Conservation (phyloP, 352 stramenopile genomes). For the Pythium myriotylum region DNA sequence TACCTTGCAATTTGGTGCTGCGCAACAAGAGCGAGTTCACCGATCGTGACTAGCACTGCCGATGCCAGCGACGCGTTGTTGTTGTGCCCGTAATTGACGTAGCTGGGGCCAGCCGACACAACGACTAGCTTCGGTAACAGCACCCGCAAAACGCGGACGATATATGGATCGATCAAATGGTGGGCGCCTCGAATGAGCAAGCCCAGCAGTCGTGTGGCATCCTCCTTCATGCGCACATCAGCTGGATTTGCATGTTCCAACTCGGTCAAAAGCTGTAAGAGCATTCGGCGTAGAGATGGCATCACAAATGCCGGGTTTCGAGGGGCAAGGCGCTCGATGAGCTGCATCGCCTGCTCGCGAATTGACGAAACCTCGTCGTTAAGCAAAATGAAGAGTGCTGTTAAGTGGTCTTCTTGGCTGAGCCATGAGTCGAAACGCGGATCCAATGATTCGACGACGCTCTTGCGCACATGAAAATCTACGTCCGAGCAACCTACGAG, state of each 20-base stretch:
- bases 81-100: conserved; percentile 26
- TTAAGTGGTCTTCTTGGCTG: conserved; percentile 92
- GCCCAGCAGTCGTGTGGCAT: conserved; percentile 87
- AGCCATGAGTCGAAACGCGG: conserved; percentile 93
- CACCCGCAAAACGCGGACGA: conserved; percentile 73
- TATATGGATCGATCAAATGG: conserved; percentile 88
- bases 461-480: conserved; percentile 89
- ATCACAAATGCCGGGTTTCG: conserved; percentile 97
- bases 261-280: conserved; percentile 96
- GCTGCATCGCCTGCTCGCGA: conserved; percentile 88
- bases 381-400: conserved; percentile 93
- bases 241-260: conserved; percentile 88
- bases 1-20: conserved; percentile 92
- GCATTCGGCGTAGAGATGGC: conserved; percentile 91
- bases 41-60: conserved; percentile 79
- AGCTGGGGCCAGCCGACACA: conserved; percentile 31
- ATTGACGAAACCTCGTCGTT: conserved; percentile 93
- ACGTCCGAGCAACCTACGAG: conserved; percentile 93
- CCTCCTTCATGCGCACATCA: conserved; percentile 84
- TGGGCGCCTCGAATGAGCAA: conserved; percentile 81
- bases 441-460: conserved; percentile 94
- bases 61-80: conserved; percentile 77
- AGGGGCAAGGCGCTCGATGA: conserved; percentile 93
- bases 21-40: conserved; percentile 92
- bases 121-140: conserved; percentile 87